Percentiles rank a stretch among this genome's conserved stretches.
phyloP scores from a whole-genome alignment of 176 grass and related monocot genomes.

The Cenchrus fungigraminus region DNA sequence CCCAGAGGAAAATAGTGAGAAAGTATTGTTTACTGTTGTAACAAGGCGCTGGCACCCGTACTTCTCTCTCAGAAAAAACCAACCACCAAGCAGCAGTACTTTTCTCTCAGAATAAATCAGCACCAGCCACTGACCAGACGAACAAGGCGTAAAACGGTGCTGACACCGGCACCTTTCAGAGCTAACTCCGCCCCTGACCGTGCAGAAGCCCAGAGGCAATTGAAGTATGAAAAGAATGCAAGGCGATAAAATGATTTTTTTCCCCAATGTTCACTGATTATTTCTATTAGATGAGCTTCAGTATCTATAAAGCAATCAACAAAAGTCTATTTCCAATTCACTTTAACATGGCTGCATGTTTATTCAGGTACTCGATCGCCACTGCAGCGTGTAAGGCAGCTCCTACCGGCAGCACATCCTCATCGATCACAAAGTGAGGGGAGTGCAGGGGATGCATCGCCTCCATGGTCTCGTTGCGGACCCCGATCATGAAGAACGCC shows the following conservation, averaged over 20 bases:
- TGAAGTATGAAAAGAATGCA: background rate
- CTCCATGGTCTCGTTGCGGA: slow-evolving; percentile 33
- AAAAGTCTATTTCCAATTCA: background rate
- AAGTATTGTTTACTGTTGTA: no score
- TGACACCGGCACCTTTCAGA: no score
- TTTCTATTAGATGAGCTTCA: background rate
- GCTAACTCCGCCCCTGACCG: no score
- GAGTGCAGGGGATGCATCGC: slow-evolving; percentile 50
- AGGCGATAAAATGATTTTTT: background rate
- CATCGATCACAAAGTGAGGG: slow-evolving; percentile 64
- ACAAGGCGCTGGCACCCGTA: no score
- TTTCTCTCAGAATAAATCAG: no score
- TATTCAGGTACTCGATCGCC: slow-evolving; percentile 62
- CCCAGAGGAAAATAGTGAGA: no score
- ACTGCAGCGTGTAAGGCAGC: slow-evolving; percentile 67
- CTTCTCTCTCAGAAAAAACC: no score
- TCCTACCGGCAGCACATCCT: slow-evolving; percentile 59
- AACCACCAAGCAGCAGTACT: no score
- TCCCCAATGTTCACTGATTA: background rate
- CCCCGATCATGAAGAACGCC: slow-evolving; percentile 59
- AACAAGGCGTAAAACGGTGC: no score
- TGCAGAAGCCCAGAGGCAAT: no score
- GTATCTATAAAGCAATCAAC: background rate
- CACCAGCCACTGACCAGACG: no score
- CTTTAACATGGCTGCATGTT: background rate